phyloP scores from a whole-genome alignment of 2,329 filamentous ascomycete genomes.

The Aureobasidium musti region DNA sequence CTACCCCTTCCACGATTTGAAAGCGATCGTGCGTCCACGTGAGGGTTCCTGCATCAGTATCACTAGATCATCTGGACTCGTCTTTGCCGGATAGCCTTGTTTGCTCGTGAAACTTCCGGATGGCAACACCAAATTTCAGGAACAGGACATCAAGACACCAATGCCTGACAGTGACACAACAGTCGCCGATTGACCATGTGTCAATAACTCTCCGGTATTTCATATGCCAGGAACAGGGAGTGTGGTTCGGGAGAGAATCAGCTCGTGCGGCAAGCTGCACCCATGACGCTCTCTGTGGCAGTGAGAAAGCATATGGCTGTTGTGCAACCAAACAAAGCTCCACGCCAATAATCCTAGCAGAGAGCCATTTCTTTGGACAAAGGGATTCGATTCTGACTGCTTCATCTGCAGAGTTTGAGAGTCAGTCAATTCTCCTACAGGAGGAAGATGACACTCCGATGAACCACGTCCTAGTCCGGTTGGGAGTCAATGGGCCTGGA shows the following conservation, averaged over 20 bases:
- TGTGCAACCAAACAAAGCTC: slow-evolving; percentile 17
- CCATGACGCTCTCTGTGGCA: slow-evolving; percentile 17
- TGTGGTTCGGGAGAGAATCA: not conserved
- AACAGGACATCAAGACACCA: not conserved
- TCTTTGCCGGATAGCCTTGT: not conserved
- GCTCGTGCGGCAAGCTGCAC: slow-evolving; percentile 26
- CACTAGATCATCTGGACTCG: not conserved
- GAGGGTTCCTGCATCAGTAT: slow-evolving; percentile 23
- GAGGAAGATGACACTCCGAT: not conserved
- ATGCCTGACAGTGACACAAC: slow-evolving; percentile 9
- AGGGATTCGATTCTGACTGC: not conserved
- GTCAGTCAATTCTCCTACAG: not conserved
- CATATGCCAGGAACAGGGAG: slow-evolving; percentile 11
- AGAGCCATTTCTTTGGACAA: not conserved
- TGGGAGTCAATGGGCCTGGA: not conserved
- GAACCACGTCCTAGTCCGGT: not conserved
- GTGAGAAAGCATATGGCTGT: slow-evolving; percentile 26
- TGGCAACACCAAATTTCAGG: not conserved
- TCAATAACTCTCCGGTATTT: not conserved
- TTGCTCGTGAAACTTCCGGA: slow-evolving; percentile 3
- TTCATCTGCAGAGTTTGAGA: not conserved
- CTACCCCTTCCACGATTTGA: slow-evolving; percentile 8
- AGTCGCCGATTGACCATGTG: slow-evolving; percentile 13
- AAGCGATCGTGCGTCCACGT: slow-evolving; percentile 25
- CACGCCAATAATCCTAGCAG: slow-evolving; percentile 5